Evolutionary conservation across 164 flowering plant species (phyloP).

Genomic region (Hamamelis virginiana): DNA sequence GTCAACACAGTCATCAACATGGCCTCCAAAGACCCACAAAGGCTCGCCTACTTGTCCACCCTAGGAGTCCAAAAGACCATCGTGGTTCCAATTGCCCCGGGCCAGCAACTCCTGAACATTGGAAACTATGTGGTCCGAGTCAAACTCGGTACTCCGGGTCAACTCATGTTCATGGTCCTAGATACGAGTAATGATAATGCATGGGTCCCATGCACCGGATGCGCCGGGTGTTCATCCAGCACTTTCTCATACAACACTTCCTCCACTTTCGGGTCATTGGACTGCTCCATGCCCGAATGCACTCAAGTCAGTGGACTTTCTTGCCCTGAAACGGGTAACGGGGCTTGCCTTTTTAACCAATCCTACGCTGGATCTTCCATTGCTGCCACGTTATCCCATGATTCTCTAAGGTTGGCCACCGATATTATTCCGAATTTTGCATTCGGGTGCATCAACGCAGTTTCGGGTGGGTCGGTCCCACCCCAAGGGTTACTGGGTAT

Average conservation of each 20-base stretch:
- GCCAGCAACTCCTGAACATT: constrained; percentile 54
- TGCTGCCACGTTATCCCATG: constrained; percentile 59
- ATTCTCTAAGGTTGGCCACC: constrained; percentile 43
- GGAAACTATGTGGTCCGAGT: constrained; percentile 76
- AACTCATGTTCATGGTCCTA: constrained; percentile 81
- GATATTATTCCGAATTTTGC: constrained; percentile 53
- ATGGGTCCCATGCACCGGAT: constrained; percentile 79
- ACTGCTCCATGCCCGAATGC: constrained; percentile 64
- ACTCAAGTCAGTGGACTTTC: constrained; percentile 56
- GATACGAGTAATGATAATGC: constrained; percentile 82
- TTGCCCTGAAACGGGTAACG: constrained; percentile 50
- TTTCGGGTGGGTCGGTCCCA: constrained; percentile 61
- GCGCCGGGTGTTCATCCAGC: constrained; percentile 63
- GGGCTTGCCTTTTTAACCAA: constrained; percentile 66
- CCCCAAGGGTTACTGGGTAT: constrained; percentile 91
- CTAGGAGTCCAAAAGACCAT: constrained; percentile 42
- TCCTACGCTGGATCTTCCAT: constrained; percentile 81
- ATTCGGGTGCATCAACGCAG: constrained; percentile 68
- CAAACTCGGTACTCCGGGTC: constrained; percentile 83
- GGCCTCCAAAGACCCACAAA: constrained; percentile 67
- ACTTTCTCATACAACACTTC: constrained; percentile 55
- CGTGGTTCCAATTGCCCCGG: constrained; percentile 66
- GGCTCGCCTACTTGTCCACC: constrained; percentile 58
- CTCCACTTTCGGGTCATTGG: constrained; percentile 43
- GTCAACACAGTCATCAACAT: constrained; percentile 59